A percentile compares a stretch with the other conserved stretches of the same genome.
Evolutionary conservation across 2,329 filamentous ascomycete genomes (phyloP).

Genomic region (Fusarium ramigenum): DNA sequence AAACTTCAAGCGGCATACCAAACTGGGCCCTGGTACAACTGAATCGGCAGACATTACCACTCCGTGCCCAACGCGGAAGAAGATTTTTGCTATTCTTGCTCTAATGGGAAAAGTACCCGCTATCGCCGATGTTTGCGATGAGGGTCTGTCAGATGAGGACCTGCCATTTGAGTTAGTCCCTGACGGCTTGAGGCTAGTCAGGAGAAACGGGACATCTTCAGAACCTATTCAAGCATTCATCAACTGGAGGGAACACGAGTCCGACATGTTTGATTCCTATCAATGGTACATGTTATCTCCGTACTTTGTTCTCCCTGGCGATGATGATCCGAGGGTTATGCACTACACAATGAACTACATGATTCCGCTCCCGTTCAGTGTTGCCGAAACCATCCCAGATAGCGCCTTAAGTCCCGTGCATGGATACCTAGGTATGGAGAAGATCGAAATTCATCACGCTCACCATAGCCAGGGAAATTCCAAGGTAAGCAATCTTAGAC

Average conservation of each 20-base stretch:
- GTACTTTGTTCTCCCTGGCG: background rate
- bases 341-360: background rate
- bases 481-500: background rate
- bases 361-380: background rate
- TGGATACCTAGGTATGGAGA: background rate
- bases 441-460: background rate
- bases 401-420: background rate
- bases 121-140: background rate
- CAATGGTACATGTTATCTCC: background rate
- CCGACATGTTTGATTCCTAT: background rate
- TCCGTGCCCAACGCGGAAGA: background rate
- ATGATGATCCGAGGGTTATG: background rate
- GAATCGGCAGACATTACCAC: too few relatives aligned
- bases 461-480: background rate
- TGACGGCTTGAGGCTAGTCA: background rate
- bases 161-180: background rate
- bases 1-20: too few relatives aligned
- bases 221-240: background rate
- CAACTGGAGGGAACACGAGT: background rate
- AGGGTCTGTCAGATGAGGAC: background rate
- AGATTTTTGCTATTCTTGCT: background rate
- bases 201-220: background rate
- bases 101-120: background rate
- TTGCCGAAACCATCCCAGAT: background rate
- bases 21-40: too few relatives aligned